Evolutionary conservation across 2,329 filamentous ascomycete species (phyloP).

Genomic region (Diaporthe australafricana): DNA sequence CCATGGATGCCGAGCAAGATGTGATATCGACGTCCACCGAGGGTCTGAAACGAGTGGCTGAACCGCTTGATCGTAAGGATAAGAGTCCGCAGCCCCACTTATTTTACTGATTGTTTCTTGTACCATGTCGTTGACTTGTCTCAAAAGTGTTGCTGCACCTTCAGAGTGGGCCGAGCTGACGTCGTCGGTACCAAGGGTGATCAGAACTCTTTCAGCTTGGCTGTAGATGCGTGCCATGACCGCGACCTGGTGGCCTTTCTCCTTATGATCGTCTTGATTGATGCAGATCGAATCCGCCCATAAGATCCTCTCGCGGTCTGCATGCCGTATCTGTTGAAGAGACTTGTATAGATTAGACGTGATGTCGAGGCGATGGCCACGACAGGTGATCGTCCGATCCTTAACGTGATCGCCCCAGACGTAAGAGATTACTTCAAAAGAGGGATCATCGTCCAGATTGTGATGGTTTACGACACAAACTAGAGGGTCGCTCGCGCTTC

Average conservation of each 20-base stretch:
- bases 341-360: neutral
- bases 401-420: neutral
- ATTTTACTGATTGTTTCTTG: neutral
- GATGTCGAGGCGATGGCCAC: neutral
- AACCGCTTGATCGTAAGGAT: neutral
- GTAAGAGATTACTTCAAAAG: constrained; percentile 17
- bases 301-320: neutral
- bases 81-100: neutral
- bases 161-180: neutral
- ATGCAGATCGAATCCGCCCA: constrained; percentile 19
- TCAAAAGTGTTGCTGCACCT: neutral
- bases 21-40: neutral
- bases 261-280: neutral
- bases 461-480: neutral
- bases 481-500: neutral
- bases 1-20: neutral
- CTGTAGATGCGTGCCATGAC: neutral
- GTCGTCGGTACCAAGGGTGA: neutral
- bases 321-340: neutral
- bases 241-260: constrained; percentile 1
- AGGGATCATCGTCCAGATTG: neutral
- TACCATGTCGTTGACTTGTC: neutral
- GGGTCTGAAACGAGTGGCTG: neutral
- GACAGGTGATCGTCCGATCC: neutral
- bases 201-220: neutral